Conservation (phyloP, 176 grass and related monocot species). For the Secale cereale region DNA sequence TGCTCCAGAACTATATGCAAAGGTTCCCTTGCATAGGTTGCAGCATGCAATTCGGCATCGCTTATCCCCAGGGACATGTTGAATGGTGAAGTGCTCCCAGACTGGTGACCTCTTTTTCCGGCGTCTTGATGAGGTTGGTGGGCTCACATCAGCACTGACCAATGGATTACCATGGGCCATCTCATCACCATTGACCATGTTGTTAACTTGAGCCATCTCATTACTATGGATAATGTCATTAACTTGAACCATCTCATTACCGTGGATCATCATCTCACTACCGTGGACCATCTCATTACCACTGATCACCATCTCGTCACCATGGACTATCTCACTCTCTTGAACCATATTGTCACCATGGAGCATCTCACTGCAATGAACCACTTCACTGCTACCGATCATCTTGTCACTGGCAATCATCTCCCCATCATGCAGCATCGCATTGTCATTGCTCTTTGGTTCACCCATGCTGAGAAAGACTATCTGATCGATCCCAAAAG, state of each 20-base stretch:
- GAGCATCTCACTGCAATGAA: constrained; percentile 15
- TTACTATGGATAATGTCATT: background rate
- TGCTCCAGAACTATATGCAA: background rate
- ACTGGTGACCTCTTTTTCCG: constrained; percentile 6
- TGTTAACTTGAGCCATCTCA: constrained; percentile 1
- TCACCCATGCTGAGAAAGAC: constrained; percentile 14
- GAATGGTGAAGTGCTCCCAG: constrained; percentile 13
- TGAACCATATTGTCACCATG: background rate
- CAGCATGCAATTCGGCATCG: background rate
- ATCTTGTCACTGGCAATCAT: background rate
- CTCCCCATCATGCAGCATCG: background rate
- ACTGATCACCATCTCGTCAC: background rate
- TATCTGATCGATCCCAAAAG: background rate
- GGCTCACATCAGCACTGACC: background rate
- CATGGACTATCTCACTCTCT: background rate
- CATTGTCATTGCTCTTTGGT: background rate
- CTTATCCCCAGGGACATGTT: background rate
- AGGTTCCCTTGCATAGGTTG: constrained; percentile 9
- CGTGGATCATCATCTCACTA: background rate
- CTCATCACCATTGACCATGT: background rate
- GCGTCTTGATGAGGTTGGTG: background rate
- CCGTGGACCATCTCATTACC: background rate
- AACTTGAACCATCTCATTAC: background rate
- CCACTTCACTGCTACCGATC: background rate
- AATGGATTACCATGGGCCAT: background rate